Percentiles rank a stretch among this genome's conserved stretches.
Evolutionary conservation across 768 basidiomycete genomes (phyloP).

Genomic region (Amanita pallidorosea): DNA sequence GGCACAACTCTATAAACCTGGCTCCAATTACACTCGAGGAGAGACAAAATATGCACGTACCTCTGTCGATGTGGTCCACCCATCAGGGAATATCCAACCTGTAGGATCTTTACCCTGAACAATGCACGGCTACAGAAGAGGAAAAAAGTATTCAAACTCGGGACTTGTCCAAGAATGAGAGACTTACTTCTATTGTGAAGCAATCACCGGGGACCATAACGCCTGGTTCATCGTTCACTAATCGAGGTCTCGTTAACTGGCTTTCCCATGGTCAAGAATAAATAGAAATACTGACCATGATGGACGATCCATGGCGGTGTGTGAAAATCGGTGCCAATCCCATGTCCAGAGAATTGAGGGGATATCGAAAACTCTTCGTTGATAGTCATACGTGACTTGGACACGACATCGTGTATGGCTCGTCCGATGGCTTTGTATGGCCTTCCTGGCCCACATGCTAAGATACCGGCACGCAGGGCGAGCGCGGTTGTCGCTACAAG

Average conservation of each 20-base stretch:
- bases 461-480: conserved; percentile 64
- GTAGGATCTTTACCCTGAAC: conserved; percentile 63
- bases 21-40: background rate
- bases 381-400: conserved; percentile 5
- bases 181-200: conserved; percentile 80
- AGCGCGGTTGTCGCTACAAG: conserved; percentile 52
- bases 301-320: conserved; percentile 77
- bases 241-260: background rate
- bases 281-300: conserved; percentile 35
- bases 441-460: conserved; percentile 59
- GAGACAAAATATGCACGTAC: conserved; percentile 24
- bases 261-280: background rate
- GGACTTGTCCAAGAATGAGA: background rate
- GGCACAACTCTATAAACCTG: conserved; percentile 52
- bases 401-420: conserved; percentile 49
- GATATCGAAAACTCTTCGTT: conserved; percentile 45
- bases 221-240: conserved; percentile 78
- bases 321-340: conserved; percentile 79
- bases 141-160: background rate
- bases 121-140: conserved; percentile 46
- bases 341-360: conserved; percentile 72
- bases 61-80: conserved; percentile 89
- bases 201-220: conserved; percentile 79
- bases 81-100: conserved; percentile 80
- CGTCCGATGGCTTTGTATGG: conserved; percentile 63